Evolutionary conservation across 441 rosid genomes (phyloP).

Genomic region (Arabidopsis lyrata): DNA sequence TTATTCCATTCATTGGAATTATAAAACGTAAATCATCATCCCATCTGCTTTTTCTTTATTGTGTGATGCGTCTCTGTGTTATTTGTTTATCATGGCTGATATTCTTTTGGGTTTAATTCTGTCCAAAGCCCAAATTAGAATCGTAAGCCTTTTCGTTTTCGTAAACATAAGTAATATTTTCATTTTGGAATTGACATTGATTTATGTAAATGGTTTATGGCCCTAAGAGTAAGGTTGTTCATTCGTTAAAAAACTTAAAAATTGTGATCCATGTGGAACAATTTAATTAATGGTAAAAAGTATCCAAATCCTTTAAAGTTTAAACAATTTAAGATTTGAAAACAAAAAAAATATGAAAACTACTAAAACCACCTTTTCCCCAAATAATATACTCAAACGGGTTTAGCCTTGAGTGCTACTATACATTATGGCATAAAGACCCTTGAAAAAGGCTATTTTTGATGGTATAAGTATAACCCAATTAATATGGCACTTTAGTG

Average conservation of each 20-base stretch:
- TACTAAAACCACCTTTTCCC: neutral
- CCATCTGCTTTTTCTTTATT: neutral
- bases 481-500: too few relatives aligned
- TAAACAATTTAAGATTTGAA: too few relatives aligned
- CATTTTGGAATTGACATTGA: neutral
- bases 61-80: constrained; percentile 11
- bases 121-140: neutral
- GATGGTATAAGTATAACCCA: neutral
- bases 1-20: constrained; percentile 28
- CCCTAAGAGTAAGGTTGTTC: neutral
- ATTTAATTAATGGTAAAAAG: too few relatives aligned
- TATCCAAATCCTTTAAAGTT: too few relatives aligned
- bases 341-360: neutral
- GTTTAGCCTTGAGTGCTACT: neutral
- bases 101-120: neutral
- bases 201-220: neutral
- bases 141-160: neutral
- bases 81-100: neutral
- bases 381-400: neutral
- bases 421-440: neutral
- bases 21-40: neutral
- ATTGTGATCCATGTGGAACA: too few relatives aligned
- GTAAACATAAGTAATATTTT: neutral
- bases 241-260: neutral
- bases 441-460: neutral